Evolutionary conservation across 73 alveolate genomes (phyloP).

Genomic region (Diophrys appendiculata): DNA sequence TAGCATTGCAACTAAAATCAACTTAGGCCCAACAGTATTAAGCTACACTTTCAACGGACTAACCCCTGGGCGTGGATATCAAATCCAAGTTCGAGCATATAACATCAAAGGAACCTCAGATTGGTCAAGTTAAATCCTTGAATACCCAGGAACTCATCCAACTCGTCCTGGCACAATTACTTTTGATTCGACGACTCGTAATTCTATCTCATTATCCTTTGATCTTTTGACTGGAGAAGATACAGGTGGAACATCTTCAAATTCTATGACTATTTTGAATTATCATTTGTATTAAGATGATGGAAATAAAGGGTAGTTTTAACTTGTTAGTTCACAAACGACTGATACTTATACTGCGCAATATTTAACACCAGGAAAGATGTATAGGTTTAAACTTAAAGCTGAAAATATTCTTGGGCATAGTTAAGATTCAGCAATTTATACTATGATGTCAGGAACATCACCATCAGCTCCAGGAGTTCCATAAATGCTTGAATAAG

Average conservation of each 20-base stretch:
- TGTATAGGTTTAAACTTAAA: conserved; percentile 36
- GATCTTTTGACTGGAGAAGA: conserved; percentile 40
- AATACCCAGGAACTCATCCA: conserved; percentile 58
- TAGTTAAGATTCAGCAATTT: conserved; percentile 24
- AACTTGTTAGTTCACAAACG: conserved; percentile 5
- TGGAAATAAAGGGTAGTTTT: conserved; percentile 29
- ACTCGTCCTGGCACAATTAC: conserved; percentile 58
- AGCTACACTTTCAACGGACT: conserved; percentile 43
- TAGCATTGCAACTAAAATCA: conserved; percentile 1
- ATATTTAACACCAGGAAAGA: conserved; percentile 51
- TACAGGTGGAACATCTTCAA: conserved; percentile 61
- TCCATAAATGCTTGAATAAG: conserved; percentile 16
- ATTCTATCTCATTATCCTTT: conserved; percentile 10
- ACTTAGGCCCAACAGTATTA: conserved; percentile 22
- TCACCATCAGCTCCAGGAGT: conserved; percentile 60
- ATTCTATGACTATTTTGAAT: conserved; percentile 40
- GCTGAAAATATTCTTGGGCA: conserved; percentile 47
- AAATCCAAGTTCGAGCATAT: conserved; percentile 45
- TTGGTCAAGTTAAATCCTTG: conserved; percentile 11
- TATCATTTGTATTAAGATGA: conserved; percentile 43
- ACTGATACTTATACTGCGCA: conserved; percentile 28
- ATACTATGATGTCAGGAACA: conserved; percentile 60
- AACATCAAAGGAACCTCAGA: conserved; percentile 53
- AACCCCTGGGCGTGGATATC: conserved; percentile 47
- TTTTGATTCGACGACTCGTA: conserved; percentile 50